Conservation (phyloP, 352 stramenopile species). For the Phytopythium cucurbitacearum region DNA sequence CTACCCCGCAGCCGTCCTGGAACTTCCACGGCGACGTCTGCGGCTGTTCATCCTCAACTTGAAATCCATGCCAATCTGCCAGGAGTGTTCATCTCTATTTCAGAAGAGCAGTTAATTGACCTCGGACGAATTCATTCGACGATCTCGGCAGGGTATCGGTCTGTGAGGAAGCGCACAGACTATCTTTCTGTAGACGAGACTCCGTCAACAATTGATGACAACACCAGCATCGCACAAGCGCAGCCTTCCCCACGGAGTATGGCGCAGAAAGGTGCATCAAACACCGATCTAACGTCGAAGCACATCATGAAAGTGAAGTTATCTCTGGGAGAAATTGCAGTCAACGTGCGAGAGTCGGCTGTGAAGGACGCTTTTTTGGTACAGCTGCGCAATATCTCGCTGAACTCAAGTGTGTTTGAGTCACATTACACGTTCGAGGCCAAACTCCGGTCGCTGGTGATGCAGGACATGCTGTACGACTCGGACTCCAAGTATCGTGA, state of each 20-base stretch:
- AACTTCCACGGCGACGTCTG: background rate
- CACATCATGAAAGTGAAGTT: constrained; percentile 48
- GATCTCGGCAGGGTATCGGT: constrained; percentile 1
- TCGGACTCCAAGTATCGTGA: constrained; percentile 46
- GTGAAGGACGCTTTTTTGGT: constrained; percentile 50
- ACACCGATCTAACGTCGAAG: constrained; percentile 19
- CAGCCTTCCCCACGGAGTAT: too few species aligned
- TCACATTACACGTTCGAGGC: constrained; percentile 46
- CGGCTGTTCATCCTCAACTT: constrained; percentile 14
- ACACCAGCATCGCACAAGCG: too few species aligned
- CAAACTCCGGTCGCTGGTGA: constrained; percentile 45
- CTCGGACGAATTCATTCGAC: constrained; percentile 54
- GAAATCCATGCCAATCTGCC: constrained; percentile 34
- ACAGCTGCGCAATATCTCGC: constrained; percentile 39
- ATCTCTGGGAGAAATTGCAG: constrained; percentile 40
- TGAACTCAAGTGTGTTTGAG: constrained; percentile 38
- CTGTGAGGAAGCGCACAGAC: background rate
- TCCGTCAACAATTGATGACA: background rate
- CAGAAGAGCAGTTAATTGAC: constrained; percentile 45
- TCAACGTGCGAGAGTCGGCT: constrained; percentile 47
- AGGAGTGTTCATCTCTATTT: constrained; percentile 35
- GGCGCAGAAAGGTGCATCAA: too few species aligned
- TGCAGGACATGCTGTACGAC: constrained; percentile 68
- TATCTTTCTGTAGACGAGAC: background rate
- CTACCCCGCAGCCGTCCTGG: background rate